Conservation (phyloP, 129 eudicot species). For the Artemisia tridentata region DNA sequence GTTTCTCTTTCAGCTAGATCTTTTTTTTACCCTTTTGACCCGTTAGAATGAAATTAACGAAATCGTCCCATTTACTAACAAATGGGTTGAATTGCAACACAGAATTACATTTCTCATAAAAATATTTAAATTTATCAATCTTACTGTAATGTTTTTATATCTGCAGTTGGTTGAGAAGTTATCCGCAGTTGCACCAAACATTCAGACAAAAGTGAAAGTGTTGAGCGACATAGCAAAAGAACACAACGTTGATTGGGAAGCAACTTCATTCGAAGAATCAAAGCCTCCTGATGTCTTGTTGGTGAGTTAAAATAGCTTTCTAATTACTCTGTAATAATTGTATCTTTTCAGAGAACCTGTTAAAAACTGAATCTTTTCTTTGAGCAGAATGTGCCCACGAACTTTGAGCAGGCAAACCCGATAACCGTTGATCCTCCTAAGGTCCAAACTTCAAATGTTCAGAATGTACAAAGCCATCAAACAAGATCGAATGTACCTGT, state of each 20-base stretch:
- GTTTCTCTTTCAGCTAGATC: neutral
- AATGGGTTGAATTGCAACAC: too few species aligned
- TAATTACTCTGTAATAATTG: slow-evolving; percentile 11
- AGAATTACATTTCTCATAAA: neutral
- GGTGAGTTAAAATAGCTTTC: slow-evolving; percentile 44
- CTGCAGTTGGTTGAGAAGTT: slow-evolving; percentile 90
- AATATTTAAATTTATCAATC: neutral
- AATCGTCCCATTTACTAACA: neutral
- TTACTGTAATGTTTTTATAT: slow-evolving; percentile 5
- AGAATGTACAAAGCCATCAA: slow-evolving; percentile 36
- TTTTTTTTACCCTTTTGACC: neutral
- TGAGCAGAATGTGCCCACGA: slow-evolving; percentile 60
- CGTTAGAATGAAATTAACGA: neutral
- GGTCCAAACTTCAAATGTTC: slow-evolving; percentile 35
- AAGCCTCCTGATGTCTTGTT: slow-evolving; percentile 55
- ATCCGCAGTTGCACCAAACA: slow-evolving; percentile 83
- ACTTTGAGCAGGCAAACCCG: slow-evolving; percentile 42
- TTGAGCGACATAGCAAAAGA: slow-evolving; percentile 75
- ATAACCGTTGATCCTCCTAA: slow-evolving; percentile 44
- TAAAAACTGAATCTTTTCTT: slow-evolving; percentile 7
- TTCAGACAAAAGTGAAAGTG: slow-evolving; percentile 60
- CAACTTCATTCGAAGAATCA: slow-evolving; percentile 52
- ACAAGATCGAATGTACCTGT: slow-evolving; percentile 20
- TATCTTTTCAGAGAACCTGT: neutral
- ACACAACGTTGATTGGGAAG: slow-evolving; percentile 77